Evolutionary conservation across 169 alveolate genomes (phyloP).

Genomic region (Plasmodium fragile): DNA sequence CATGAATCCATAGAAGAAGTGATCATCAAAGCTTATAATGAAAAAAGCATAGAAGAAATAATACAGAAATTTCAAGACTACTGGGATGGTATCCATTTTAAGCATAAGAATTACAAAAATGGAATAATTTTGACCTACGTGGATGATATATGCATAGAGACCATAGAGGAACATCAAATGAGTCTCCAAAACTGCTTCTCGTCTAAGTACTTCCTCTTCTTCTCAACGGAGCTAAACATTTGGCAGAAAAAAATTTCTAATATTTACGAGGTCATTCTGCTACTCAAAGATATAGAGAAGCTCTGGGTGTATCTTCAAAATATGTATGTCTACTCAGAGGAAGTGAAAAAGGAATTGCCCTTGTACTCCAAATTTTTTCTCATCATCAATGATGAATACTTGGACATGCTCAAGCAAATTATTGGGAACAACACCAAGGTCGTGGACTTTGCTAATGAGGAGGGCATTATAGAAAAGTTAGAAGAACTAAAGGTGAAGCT

Average conservation of each 20-base stretch:
- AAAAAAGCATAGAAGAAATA: slow-evolving; percentile 54
- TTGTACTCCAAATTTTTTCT: slow-evolving; percentile 94
- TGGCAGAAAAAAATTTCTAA: slow-evolving; percentile 96
- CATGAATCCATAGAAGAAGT: slow-evolving; percentile 67
- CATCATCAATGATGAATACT: slow-evolving; percentile 94
- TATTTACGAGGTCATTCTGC: slow-evolving; percentile 93
- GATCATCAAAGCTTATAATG: slow-evolving; percentile 60
- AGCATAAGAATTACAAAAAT: slow-evolving; percentile 81
- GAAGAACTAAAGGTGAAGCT: slow-evolving; percentile 92
- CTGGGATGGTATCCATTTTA: slow-evolving; percentile 57
- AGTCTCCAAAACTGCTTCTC: slow-evolving; percentile 95
- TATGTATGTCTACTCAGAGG: slow-evolving; percentile 96
- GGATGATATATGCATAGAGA: slow-evolving; percentile 95
- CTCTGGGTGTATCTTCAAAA: slow-evolving; percentile 97
- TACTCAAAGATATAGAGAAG: slow-evolving; percentile 95
- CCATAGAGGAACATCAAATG: slow-evolving; percentile 96
- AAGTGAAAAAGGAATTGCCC: slow-evolving; percentile 97
- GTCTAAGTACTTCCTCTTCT: slow-evolving; percentile 93
- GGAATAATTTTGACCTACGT: slow-evolving; percentile 91
- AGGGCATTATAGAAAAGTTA: slow-evolving; percentile 87
- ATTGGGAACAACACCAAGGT: slow-evolving; percentile 80
- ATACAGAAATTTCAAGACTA: slow-evolving; percentile 47
- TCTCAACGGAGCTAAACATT: slow-evolving; percentile 91
- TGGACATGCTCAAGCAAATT: slow-evolving; percentile 89
- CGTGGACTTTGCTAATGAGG: slow-evolving; percentile 91